Evolutionary conservation across 2,329 filamentous ascomycete species (phyloP).

Genomic region (Colletotrichum liaoningense): DNA sequence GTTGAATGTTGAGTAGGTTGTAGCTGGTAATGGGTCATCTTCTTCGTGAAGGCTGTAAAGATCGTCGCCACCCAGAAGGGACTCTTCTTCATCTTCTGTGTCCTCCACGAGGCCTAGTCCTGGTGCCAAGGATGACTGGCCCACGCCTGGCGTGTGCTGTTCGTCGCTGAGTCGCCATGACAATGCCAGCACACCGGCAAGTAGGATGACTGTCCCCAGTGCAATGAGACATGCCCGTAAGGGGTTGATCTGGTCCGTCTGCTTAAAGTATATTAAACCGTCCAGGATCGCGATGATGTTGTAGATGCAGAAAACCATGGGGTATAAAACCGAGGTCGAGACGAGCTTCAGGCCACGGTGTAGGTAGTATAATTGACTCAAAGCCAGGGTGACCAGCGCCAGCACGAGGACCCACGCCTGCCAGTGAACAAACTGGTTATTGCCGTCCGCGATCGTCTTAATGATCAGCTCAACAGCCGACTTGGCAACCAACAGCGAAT

Average conservation of each 20-base stretch:
- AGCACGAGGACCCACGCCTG: slow-evolving; percentile 93
- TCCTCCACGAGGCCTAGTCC: slow-evolving; percentile 85
- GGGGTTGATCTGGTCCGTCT: slow-evolving; percentile 81
- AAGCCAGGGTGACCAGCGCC: slow-evolving; percentile 81
- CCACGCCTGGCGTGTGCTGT: slow-evolving; percentile 69
- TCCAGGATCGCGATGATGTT: slow-evolving; percentile 99
- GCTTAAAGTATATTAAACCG: slow-evolving; percentile 95
- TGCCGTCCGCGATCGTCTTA: slow-evolving; percentile 82
- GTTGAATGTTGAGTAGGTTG: slow-evolving; percentile 62
- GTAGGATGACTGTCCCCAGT: slow-evolving; percentile 85
- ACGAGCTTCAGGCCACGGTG: slow-evolving; percentile 94
- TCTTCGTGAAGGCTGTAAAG: slow-evolving; percentile 56
- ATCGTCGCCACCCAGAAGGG: slow-evolving; percentile 61
- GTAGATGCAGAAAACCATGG: slow-evolving; percentile 97
- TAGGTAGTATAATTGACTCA: slow-evolving; percentile 94
- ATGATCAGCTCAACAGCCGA: slow-evolving; percentile 96
- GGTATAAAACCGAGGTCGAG: slow-evolving; percentile 95
- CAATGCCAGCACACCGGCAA: slow-evolving; percentile 88
- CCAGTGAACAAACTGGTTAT: slow-evolving; percentile 96
- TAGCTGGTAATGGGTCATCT: slow-evolving; percentile 47
- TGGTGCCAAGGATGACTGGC: slow-evolving; percentile 79
- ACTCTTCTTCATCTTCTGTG: slow-evolving; percentile 70
- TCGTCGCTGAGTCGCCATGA: slow-evolving; percentile 93
- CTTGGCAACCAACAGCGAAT: slow-evolving; percentile 93
- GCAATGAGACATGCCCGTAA: slow-evolving; percentile 85